Evolutionary conservation across 345 rosid genomes (phyloP).

Genomic region (Jatropha curcas): DNA sequence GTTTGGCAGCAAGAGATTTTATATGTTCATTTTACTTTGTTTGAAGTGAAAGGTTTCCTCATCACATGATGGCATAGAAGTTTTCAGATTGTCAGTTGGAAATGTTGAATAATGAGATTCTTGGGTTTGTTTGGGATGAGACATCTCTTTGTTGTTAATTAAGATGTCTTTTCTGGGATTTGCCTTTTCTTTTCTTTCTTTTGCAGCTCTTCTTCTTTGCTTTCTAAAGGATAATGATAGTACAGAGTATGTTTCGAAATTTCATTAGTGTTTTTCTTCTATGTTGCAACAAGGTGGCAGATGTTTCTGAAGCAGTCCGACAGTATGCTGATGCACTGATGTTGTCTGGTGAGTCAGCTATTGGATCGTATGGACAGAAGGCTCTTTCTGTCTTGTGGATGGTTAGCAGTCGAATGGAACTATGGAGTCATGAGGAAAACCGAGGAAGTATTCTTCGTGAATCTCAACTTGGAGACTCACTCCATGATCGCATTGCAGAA

Average conservation of each 20-base stretch:
- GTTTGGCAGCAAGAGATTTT: background rate
- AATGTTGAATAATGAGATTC: background rate
- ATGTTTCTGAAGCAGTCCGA: slow-evolving; percentile 74
- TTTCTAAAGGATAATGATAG: background rate
- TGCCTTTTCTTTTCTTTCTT: background rate
- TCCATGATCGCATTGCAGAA: slow-evolving; percentile 65
- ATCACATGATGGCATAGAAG: background rate
- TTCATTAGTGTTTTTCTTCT: slow-evolving; percentile 1
- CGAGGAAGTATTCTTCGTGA: slow-evolving; percentile 30
- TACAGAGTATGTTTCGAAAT: background rate
- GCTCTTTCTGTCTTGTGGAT: slow-evolving; percentile 58
- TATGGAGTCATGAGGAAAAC: slow-evolving; percentile 55
- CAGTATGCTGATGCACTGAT: slow-evolving; percentile 70
- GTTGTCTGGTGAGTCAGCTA: slow-evolving; percentile 78
- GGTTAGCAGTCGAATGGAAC: slow-evolving; percentile 65
- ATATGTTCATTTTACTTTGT: background rate
- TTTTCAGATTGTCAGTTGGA: background rate
- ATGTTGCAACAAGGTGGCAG: slow-evolving; percentile 54
- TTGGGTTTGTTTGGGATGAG: background rate
- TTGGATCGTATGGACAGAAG: slow-evolving; percentile 59
- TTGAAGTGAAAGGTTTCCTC: background rate
- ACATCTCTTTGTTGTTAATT: too few relatives aligned
- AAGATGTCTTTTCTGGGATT: background rate
- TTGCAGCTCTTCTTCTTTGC: background rate
- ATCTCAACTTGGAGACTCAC: slow-evolving; percentile 38